These are phyloP conservation scores for Ascodesmis nigricans DNA, from an alignment of 495 filamentous ascomycete genomes.

Conservation along the genomic window DNA sequence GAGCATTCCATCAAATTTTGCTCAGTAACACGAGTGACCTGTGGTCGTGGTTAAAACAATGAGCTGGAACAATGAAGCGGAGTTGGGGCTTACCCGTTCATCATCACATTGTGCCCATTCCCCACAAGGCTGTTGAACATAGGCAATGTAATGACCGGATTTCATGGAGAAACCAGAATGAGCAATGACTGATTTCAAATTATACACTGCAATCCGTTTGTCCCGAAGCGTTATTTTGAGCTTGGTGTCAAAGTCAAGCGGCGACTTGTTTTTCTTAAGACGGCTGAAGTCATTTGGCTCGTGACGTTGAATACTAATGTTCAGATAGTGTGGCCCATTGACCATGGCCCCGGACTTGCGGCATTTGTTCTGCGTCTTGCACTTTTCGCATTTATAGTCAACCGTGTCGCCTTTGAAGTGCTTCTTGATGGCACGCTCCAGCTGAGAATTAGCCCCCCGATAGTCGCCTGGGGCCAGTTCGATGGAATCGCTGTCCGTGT, in stretches of 20 bases:
- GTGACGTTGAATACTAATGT: slow-evolving; percentile 14
- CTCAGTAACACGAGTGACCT: too few relatives aligned
- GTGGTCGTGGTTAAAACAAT: background rate
- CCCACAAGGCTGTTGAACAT: slow-evolving; percentile 13
- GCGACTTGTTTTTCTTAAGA: slow-evolving; percentile 11
- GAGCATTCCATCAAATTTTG: too few relatives aligned
- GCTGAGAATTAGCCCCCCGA: background rate
- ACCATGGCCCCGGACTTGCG: slow-evolving; percentile 11
- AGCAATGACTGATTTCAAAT: slow-evolving; percentile 11
- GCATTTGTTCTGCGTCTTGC: slow-evolving; percentile 13
- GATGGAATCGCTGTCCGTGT: background rate
- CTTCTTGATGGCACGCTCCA: slow-evolving; percentile 5
- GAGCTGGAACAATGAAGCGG: background rate
- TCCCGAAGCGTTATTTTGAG: slow-evolving; percentile 8
- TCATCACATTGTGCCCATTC: slow-evolving; percentile 18
- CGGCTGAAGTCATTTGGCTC: slow-evolving; percentile 1
- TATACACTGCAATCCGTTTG: slow-evolving; percentile 5
- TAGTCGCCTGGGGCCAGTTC: background rate
- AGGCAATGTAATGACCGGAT: slow-evolving; percentile 15
- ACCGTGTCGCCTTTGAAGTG: slow-evolving; percentile 12
- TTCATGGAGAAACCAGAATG: slow-evolving; percentile 10
- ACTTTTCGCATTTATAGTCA: slow-evolving; percentile 17
- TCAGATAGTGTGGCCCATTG: slow-evolving; percentile 9
- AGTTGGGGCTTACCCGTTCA: slow-evolving; percentile 7
- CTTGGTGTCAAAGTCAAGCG: slow-evolving; percentile 5